Conservation (phyloP, 2,329 filamentous ascomycete genomes). For the Monilinia polystroma region DNA sequence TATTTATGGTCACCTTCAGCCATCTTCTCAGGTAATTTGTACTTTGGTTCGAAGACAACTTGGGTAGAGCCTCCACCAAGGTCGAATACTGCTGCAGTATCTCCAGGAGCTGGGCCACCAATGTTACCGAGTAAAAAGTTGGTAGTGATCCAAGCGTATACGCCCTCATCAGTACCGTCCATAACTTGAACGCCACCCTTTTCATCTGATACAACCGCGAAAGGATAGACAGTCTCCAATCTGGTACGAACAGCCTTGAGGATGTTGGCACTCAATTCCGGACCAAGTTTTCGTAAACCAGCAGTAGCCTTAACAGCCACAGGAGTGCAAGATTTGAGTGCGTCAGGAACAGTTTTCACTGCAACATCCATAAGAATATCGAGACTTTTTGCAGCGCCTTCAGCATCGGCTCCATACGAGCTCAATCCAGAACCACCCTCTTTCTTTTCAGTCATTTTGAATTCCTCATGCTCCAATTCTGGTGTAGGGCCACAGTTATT, state of each 20-base stretch:
- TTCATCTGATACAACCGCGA: constrained; percentile 84
- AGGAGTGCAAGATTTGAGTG: constrained; percentile 87
- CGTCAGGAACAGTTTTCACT: constrained; percentile 78
- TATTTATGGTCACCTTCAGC: constrained; percentile 95
- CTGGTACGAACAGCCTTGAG: constrained; percentile 79
- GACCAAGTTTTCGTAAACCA: constrained; percentile 82
- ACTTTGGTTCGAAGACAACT: constrained; percentile 97
- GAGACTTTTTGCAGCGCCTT: constrained; percentile 84
- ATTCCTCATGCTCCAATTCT: constrained; percentile 87
- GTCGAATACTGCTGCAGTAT: constrained; percentile 93
- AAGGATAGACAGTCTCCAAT: constrained; percentile 86
- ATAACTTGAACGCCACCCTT: constrained; percentile 92
- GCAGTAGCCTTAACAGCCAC: constrained; percentile 98
- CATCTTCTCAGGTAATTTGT: constrained; percentile 84
- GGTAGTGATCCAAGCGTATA: constrained; percentile 98
- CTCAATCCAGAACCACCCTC: constrained; percentile 74
- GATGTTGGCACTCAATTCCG: constrained; percentile 78
- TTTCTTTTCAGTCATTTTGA: constrained; percentile 88
- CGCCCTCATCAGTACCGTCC: constrained; percentile 95
- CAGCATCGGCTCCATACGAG: constrained; percentile 80
- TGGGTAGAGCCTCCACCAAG: constrained; percentile 96
- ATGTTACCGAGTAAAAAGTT: constrained; percentile 99
- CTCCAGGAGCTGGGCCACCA: constrained; percentile 82
- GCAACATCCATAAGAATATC: constrained; percentile 86
- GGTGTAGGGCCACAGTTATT: constrained; percentile 98